Evolutionary conservation across 306 rosid genomes (phyloP).

Genomic region (Quillaja saponaria): DNA sequence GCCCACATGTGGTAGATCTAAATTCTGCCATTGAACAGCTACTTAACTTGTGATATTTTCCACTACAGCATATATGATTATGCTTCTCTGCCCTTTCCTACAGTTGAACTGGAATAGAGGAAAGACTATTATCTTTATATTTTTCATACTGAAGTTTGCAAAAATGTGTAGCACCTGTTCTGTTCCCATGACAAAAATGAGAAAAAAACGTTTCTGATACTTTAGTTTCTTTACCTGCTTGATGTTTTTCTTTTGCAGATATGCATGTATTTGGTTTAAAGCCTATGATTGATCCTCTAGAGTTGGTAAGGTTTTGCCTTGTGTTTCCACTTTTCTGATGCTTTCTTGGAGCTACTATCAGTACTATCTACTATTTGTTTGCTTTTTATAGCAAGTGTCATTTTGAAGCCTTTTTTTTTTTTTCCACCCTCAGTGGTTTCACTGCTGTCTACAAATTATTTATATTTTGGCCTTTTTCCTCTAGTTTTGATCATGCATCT

Average conservation of each 20-base stretch:
- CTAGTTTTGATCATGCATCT: neutral
- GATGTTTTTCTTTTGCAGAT: conserved; percentile 38
- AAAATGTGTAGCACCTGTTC: no score
- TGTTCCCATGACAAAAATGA: no score
- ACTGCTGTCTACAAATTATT: no score
- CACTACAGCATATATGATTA: neutral
- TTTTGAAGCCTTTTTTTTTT: neutral
- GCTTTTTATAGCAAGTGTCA: conserved; percentile 21
- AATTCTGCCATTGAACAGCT: neutral
- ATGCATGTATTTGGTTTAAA: conserved; percentile 65
- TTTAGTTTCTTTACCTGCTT: neutral
- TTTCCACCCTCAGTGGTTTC: no score
- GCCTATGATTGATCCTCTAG: conserved; percentile 75
- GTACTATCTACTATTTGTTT: neutral
- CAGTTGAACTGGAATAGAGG: neutral
- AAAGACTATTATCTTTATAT: neutral
- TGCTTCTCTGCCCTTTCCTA: neutral
- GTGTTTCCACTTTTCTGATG: neutral
- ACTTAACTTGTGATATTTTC: neutral
- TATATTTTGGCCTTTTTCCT: neutral
- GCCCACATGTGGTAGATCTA: no score
- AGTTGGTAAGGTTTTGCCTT: conserved; percentile 64
- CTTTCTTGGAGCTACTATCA: neutral
- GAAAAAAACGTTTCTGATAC: no score
- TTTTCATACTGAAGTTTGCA: neutral